Conservation (phyloP, 1,284 basidiomycete species). For the Caloboletus firmus region DNA sequence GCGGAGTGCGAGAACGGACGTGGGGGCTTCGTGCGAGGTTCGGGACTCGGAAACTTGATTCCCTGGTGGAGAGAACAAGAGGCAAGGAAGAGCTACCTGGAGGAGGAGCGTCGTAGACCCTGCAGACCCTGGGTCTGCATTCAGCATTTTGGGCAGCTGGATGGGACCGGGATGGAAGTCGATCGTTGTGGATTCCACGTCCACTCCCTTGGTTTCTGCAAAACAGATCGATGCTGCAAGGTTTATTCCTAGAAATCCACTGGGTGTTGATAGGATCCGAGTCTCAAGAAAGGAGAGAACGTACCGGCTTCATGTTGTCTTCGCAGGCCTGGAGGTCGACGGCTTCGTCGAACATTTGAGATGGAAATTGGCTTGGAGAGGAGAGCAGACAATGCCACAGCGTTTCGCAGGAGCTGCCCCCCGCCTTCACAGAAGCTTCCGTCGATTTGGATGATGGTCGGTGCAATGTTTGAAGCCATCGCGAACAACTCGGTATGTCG, state of each 20-base stretch:
- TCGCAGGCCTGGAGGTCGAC: slow-evolving; percentile 61
- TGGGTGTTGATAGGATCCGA: background rate
- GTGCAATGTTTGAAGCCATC: slow-evolving; percentile 17
- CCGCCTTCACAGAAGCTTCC: slow-evolving; percentile 58
- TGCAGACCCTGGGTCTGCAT: slow-evolving; percentile 65
- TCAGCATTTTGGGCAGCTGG: slow-evolving; percentile 44
- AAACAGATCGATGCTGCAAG: slow-evolving; percentile 59
- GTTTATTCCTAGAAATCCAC: slow-evolving; percentile 48
- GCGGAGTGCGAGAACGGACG: slow-evolving; percentile 50
- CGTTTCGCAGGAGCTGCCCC: slow-evolving; percentile 69
- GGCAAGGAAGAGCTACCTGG: slow-evolving; percentile 67
- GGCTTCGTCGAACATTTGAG: slow-evolving; percentile 55
- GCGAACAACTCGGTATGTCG: background rate
- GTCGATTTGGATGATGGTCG: slow-evolving; percentile 35
- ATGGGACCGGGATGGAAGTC: slow-evolving; percentile 52
- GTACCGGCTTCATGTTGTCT: slow-evolving; percentile 68
- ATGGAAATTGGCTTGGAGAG: slow-evolving; percentile 57
- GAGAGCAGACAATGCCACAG: slow-evolving; percentile 60
- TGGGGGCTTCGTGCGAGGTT: background rate
- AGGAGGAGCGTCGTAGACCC: slow-evolving; percentile 68
- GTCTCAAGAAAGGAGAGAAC: slow-evolving; percentile 11
- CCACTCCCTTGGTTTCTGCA: slow-evolving; percentile 51
- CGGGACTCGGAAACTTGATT: background rate
- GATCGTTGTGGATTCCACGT: slow-evolving; percentile 49
- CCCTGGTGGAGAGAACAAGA: slow-evolving; percentile 50